phyloP scores from a whole-genome alignment of 495 filamentous ascomycete genomes.

The Aspergillus indologenus region DNA sequence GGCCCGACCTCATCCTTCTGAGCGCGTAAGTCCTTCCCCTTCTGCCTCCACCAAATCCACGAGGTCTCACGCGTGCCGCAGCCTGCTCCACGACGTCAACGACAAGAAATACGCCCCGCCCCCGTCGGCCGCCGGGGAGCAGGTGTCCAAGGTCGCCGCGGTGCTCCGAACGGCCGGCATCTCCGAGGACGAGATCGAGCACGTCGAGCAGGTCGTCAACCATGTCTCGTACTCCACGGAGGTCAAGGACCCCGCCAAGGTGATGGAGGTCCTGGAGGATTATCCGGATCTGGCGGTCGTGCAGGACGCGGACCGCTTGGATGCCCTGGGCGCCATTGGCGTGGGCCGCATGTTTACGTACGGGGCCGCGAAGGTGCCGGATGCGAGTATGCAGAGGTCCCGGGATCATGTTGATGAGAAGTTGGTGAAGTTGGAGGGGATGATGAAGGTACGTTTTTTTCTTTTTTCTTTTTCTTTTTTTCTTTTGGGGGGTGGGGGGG shows the following conservation, averaged over 20 bases:
- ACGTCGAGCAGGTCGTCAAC: constrained; percentile 65
- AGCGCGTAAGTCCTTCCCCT: constrained; percentile 40
- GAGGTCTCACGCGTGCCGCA: not conserved
- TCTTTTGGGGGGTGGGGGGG: too few relatives aligned
- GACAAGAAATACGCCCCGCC: constrained; percentile 71
- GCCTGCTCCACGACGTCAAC: constrained; percentile 79
- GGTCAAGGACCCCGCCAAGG: constrained; percentile 51
- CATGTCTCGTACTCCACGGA: constrained; percentile 80
- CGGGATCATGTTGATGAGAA: constrained; percentile 82
- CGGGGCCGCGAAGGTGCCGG: constrained; percentile 54
- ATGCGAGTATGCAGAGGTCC: constrained; percentile 53
- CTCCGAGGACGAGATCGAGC: constrained; percentile 50
- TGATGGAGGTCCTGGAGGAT: constrained; percentile 49
- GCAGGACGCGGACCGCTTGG: constrained; percentile 86
- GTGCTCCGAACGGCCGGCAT: constrained; percentile 52
- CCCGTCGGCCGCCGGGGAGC: not conserved
- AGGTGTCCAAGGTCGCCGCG: constrained; percentile 17
- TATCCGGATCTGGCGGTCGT: constrained; percentile 79
- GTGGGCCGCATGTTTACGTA: constrained; percentile 78
- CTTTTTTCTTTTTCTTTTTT: not conserved
- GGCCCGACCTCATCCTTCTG: constrained; percentile 62
- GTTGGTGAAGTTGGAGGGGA: constrained; percentile 62
- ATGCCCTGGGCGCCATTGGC: constrained; percentile 84
- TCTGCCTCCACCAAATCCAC: not conserved
- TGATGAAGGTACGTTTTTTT: constrained; percentile 52